Evolutionary conservation across 306 rosid genomes (phyloP), one percentile per base, ranked within the genome.

Genomic region (Hylodesmum podocarpum): DNA sequence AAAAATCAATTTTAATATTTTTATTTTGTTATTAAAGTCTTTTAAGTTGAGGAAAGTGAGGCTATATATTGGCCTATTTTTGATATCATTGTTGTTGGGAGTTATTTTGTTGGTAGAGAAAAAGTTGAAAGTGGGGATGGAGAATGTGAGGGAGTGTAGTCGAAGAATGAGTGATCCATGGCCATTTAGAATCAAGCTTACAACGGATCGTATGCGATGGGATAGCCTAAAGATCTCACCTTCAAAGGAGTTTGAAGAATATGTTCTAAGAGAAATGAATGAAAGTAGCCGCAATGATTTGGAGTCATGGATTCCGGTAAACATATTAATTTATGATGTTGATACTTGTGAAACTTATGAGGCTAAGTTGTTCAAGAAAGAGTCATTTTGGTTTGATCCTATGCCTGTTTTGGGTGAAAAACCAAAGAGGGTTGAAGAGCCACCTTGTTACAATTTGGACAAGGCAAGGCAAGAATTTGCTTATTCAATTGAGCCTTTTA

Each of bases 371-470:
- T 82, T 63, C 3, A 87, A 87, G 85, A 87, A 84, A 67, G 86
- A 86, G 77, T 71, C 84, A 0, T 86, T 84, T 28, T 84, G 91
- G 88, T 87, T 83, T 79, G 82, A 83, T 55, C 88, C 86, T 33
- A 51, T 81, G 46, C 90, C 90, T n/a, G 29, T 22, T 33, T 16
- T 70, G 34, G 87, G 81, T 82, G 88, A 82, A 64, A 80, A 77
- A 78, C 25, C 63, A n/a, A 43, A 51, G 77, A 67, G 11, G 8
- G 65, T 53, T 37, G 31, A 50, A 13, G 80, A 84, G 14, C 66
- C 66, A 18, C 44, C 71, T 54, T 73, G 73, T 82, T 79, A 66
- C 40, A 84, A 69, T 78, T 34, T 69, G 79, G 61, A 71, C 33
- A 75, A 74, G 61, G 83, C 87, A 34, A 84, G 83, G 64, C 25